A percentile compares a stretch with the other conserved stretches of the same genome.
Evolutionary conservation across 768 basidiomycete species (phyloP).

Genomic region (Tricholoma terreum): DNA sequence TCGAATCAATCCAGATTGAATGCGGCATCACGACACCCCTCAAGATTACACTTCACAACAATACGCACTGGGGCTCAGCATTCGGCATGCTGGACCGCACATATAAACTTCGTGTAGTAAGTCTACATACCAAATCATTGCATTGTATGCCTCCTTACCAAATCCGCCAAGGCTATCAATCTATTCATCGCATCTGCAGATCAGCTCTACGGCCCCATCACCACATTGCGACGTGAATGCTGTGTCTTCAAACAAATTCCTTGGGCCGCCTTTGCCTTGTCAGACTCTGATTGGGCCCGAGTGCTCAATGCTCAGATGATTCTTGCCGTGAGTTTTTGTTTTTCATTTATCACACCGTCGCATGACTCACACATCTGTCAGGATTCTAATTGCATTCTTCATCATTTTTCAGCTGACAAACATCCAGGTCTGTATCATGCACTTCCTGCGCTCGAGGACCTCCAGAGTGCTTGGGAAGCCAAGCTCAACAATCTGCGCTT

Average conservation of each 20-base stretch:
- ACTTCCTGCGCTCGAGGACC: conserved; percentile 25
- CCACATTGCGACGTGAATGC: too few relatives aligned
- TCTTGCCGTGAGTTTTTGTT: conserved; percentile 1
- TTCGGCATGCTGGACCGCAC: background rate
- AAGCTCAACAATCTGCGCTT: conserved; percentile 13
- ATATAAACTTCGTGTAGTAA: conserved; percentile 2
- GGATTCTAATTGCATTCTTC: conserved; percentile 18
- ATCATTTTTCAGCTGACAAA: conserved; percentile 22
- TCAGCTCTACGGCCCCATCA: too few relatives aligned
- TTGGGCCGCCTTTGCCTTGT: too few relatives aligned
- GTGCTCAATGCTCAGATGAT: background rate
- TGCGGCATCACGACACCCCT: conserved; percentile 12
- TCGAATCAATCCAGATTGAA: conserved; percentile 17
- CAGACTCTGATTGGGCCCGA: too few relatives aligned
- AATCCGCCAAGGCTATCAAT: too few relatives aligned
- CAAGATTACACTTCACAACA: conserved; percentile 18
- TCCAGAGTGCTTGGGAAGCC: conserved; percentile 25
- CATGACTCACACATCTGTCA: conserved; percentile 3
- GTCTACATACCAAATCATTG: background rate
- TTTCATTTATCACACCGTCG: conserved; percentile 1
- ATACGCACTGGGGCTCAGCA: conserved; percentile 5
- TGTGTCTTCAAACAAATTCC: too few relatives aligned
- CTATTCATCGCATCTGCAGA: background rate
- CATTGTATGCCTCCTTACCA: too few relatives aligned
- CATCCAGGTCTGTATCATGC: conserved; percentile 22